Percentiles rank a stretch among this genome's conserved stretches.
Conservation (phyloP, 352 stramenopile species). For the Pythium periplocum region DNA sequence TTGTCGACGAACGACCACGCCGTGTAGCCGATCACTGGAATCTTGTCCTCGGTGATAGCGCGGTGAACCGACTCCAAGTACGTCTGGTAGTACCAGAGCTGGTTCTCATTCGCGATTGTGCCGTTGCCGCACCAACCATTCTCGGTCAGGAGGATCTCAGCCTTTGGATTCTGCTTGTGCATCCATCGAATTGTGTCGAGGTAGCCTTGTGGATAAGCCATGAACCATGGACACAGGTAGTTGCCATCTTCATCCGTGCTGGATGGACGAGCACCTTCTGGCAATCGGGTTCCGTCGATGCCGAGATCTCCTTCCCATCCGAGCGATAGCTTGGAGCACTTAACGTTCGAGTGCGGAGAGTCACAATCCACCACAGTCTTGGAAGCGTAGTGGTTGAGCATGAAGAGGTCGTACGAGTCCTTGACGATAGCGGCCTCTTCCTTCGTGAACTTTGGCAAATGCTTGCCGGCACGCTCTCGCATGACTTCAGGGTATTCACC, state of each 20-base stretch:
- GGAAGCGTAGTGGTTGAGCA: slow-evolving; percentile 92
- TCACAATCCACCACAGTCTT: slow-evolving; percentile 50
- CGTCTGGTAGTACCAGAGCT: slow-evolving; percentile 58
- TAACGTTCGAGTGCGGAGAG: slow-evolving; percentile 22
- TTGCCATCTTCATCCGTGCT: slow-evolving; percentile 32
- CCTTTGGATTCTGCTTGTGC: slow-evolving; percentile 29
- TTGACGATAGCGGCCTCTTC: slow-evolving; percentile 70
- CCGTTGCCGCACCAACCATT: slow-evolving; percentile 68
- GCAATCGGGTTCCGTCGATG: slow-evolving; percentile 45
- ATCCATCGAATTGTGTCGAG: slow-evolving; percentile 56
- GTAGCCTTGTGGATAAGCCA: slow-evolving; percentile 49
- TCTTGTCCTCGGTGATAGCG: slow-evolving; percentile 45
- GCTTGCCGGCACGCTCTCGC: slow-evolving; percentile 61
- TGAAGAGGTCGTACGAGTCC: slow-evolving; percentile 91
- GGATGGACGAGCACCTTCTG: slow-evolving; percentile 47
- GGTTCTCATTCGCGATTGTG: slow-evolving; percentile 46
- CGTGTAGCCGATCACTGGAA: slow-evolving; percentile 89
- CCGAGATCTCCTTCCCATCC: slow-evolving; percentile 45
- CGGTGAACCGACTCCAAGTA: slow-evolving; percentile 58
- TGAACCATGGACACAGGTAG: slow-evolving; percentile 37
- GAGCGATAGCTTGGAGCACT: slow-evolving; percentile 26
- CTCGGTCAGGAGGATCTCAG: slow-evolving; percentile 54
- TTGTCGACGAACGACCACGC: slow-evolving; percentile 93
- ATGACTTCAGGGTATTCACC: slow-evolving; percentile 93
- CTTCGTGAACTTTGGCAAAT: slow-evolving; percentile 83